Evolutionary conservation across 73 alveolate genomes (phyloP).

Genomic region (Paramecium octaurelia): DNA sequence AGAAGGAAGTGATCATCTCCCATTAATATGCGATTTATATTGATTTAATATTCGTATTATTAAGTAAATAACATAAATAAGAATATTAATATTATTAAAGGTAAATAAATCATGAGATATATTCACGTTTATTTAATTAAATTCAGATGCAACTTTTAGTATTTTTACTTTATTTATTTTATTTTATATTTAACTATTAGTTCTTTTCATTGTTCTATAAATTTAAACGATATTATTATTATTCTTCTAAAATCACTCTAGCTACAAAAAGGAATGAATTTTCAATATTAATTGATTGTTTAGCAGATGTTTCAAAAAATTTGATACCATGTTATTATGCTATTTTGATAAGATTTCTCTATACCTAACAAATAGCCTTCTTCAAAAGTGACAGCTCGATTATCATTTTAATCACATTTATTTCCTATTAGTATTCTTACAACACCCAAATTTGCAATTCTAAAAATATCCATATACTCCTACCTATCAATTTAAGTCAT

Average conservation of each 20-base stretch:
- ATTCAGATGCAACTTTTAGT: neutral
- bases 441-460: slow-evolving; percentile 77
- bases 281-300: slow-evolving; percentile 71
- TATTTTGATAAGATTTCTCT: neutral
- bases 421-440: slow-evolving; percentile 81
- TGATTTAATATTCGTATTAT: neutral
- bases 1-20: slow-evolving; percentile 18
- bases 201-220: no score
- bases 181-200: neutral
- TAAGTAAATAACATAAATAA: neutral
- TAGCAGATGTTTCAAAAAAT: slow-evolving; percentile 79
- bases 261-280: slow-evolving; percentile 58
- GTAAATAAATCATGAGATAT: no score
- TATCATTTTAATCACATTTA: slow-evolving; percentile 77
- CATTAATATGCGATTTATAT: slow-evolving; percentile 24
- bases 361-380: slow-evolving; percentile 63
- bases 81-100: no score
- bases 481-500: slow-evolving; percentile 68
- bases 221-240: no score
- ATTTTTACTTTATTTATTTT: no score
- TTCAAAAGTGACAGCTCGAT: slow-evolving; percentile 75
- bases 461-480: neutral
- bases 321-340: slow-evolving; percentile 73
- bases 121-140: neutral
- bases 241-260: neutral